These are phyloP conservation scores for Zygosaccharomyces bisporus DNA, from an alignment of 805 yeast species.

Conservation along the genomic window DNA sequence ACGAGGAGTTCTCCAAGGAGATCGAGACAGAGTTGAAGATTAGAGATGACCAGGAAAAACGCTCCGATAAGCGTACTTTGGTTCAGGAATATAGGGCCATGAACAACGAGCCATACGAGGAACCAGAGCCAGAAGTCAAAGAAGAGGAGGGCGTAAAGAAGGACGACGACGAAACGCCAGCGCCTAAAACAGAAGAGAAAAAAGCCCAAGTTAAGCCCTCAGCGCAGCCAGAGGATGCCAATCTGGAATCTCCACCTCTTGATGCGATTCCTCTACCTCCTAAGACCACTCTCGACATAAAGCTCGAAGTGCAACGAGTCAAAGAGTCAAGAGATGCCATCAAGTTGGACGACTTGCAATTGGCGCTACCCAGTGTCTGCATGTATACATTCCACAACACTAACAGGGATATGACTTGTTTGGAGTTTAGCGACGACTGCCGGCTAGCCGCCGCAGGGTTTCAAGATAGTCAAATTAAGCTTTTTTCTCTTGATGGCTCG, in stretches of 20 bases:
- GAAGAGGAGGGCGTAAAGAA: slow-evolving; percentile 11
- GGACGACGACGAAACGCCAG: slow-evolving; percentile 5
- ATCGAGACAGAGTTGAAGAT: slow-evolving; percentile 77
- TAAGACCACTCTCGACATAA: slow-evolving; percentile 74
- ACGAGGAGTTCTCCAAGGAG: slow-evolving; percentile 79
- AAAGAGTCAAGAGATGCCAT: slow-evolving; percentile 79
- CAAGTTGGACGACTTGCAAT: slow-evolving; percentile 62
- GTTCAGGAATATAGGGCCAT: slow-evolving; percentile 63
- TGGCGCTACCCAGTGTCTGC: slow-evolving; percentile 89
- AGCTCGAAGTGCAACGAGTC: slow-evolving; percentile 70
- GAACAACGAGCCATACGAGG: slow-evolving; percentile 41
- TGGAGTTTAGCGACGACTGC: slow-evolving; percentile 84
- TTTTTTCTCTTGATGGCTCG: slow-evolving; percentile 92
- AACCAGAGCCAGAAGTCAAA: slow-evolving; percentile 10
- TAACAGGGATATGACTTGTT: slow-evolving; percentile 77
- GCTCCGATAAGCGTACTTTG: slow-evolving; percentile 42
- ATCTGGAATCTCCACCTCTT: slow-evolving; percentile 62
- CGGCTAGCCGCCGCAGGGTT: slow-evolving; percentile 91
- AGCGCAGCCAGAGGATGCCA: slow-evolving; percentile 32
- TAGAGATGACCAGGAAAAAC: slow-evolving; percentile 62
- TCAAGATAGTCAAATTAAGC: slow-evolving; percentile 82
- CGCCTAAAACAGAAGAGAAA: slow-evolving; percentile 14
- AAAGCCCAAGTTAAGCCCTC: slow-evolving; percentile 28
- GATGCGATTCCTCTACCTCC: slow-evolving; percentile 84
- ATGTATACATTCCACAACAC: slow-evolving; percentile 98